Conservation (phyloP, 345 rosid species). For the Eucalyptus sideroxylon region DNA sequence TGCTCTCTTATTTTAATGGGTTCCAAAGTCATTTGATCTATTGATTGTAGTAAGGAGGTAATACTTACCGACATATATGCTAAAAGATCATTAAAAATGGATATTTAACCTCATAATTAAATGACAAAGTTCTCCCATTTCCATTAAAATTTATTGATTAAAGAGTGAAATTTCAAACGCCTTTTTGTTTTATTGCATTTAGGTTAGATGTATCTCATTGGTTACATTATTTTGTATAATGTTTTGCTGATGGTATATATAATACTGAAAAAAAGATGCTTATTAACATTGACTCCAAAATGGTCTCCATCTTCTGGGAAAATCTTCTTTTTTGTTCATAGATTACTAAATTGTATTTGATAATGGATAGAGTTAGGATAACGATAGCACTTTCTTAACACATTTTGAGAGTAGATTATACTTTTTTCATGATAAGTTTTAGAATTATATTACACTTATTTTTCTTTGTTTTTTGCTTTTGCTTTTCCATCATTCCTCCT, state of each 20-base stretch:
- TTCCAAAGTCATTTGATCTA: neutral
- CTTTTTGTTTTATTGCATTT: too few species aligned
- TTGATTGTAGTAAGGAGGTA: neutral
- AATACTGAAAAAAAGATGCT: neutral
- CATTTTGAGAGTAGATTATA: fast-evolving
- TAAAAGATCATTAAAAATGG: too few species aligned
- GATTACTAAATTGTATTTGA: neutral
- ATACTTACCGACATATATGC: neutral
- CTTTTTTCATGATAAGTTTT: too few species aligned
- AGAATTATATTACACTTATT: too few species aligned
- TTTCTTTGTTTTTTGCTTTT: too few species aligned
- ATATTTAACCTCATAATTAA: too few species aligned
- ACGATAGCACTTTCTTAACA: too few species aligned
- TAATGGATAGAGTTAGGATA: neutral
- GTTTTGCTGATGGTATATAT: neutral
- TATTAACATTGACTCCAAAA: neutral
- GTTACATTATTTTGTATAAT: neutral
- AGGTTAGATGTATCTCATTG: neutral
- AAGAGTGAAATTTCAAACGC: too few species aligned
- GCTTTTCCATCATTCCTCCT: too few species aligned
- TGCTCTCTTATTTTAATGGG: neutral
- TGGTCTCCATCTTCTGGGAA: neutral
- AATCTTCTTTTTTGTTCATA: neutral
- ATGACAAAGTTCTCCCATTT: too few species aligned
- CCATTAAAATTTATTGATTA: too few species aligned